These are phyloP conservation scores for Arabidopsis thaliana DNA, from an alignment of 345 rosid species.

Conservation along the genomic window DNA sequence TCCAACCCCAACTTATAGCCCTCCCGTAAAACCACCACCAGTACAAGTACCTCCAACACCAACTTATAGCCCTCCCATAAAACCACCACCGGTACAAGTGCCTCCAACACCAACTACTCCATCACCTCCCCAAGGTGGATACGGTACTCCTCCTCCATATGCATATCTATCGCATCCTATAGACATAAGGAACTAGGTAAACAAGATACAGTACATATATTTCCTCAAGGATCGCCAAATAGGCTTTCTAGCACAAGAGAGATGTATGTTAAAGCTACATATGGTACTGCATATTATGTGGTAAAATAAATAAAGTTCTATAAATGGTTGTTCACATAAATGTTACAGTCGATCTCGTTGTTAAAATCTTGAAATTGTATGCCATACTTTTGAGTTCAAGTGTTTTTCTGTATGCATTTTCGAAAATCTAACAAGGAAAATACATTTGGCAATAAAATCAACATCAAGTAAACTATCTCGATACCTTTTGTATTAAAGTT, in stretches of 20 bases:
- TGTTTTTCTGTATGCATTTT: not conserved
- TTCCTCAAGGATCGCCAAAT: not conserved
- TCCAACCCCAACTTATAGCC: not conserved
- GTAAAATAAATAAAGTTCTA: constrained; percentile 40
- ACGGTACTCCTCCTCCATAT: constrained; percentile 45
- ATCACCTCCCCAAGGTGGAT: constrained; percentile 40
- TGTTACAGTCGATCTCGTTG: not conserved
- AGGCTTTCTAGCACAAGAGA: constrained; percentile 16
- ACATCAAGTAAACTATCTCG: not conserved
- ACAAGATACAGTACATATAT: not conserved
- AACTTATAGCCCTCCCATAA: not conserved
- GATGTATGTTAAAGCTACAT: constrained; percentile 21
- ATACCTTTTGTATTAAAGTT: not conserved
- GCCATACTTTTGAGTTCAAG: not conserved
- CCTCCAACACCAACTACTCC: constrained; percentile 12
- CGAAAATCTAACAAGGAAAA: not conserved
- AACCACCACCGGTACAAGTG: constrained; percentile 4
- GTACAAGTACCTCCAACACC: constrained; percentile 17
- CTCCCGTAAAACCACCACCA: not conserved
- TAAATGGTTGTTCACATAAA: not conserved
- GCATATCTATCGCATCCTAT: constrained; percentile 8
- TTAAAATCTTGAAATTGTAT: not conserved
- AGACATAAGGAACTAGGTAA: constrained; percentile 9
- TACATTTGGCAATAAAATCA: not conserved
- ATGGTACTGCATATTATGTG: constrained; percentile 25